A percentile compares a stretch with the other conserved stretches of the same genome.
phyloP scores from a whole-genome alignment of 1,139 yeast genomes.

The Taphrina populina region DNA sequence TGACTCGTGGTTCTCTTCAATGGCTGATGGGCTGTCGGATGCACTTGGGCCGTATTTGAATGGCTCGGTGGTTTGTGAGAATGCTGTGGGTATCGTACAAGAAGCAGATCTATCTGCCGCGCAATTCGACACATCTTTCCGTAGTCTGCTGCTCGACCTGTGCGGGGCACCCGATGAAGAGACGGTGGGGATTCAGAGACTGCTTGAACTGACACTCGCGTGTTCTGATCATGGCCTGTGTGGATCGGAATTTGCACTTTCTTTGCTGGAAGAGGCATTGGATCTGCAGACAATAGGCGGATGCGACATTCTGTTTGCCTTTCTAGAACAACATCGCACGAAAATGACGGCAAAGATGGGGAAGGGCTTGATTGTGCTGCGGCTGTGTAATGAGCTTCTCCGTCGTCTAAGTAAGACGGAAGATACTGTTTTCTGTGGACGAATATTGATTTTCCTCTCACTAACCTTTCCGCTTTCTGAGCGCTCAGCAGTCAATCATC shows the following conservation, averaged over 20 bases:
- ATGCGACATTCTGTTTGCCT: constrained; percentile 47
- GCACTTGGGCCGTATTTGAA: too few species aligned
- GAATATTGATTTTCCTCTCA: constrained; percentile 46
- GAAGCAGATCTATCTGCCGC: background rate
- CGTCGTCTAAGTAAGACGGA: constrained; percentile 46
- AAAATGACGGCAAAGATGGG: constrained; percentile 44
- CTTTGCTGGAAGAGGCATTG: constrained; percentile 46
- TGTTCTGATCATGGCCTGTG: constrained; percentile 20
- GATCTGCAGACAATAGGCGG: constrained; percentile 46
- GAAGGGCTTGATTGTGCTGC: constrained; percentile 47
- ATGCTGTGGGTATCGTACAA: background rate
- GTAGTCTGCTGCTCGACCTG: background rate
- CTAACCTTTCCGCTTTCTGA: constrained; percentile 48
- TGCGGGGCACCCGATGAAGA: constrained; percentile 7
- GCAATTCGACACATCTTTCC: background rate
- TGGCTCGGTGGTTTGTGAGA: too few species aligned
- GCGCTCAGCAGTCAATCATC: constrained; percentile 47
- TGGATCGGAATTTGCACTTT: constrained; percentile 38
- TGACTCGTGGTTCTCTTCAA: too few species aligned
- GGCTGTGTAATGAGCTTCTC: constrained; percentile 47
- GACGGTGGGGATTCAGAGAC: background rate
- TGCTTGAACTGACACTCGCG: constrained; percentile 8
- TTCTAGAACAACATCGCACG: constrained; percentile 42
- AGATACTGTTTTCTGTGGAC: constrained; percentile 47
- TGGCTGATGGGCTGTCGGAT: too few species aligned